Conservation (phyloP, 2,329 filamentous ascomycete genomes). For the Penicillium fuscoglaucum region DNA sequence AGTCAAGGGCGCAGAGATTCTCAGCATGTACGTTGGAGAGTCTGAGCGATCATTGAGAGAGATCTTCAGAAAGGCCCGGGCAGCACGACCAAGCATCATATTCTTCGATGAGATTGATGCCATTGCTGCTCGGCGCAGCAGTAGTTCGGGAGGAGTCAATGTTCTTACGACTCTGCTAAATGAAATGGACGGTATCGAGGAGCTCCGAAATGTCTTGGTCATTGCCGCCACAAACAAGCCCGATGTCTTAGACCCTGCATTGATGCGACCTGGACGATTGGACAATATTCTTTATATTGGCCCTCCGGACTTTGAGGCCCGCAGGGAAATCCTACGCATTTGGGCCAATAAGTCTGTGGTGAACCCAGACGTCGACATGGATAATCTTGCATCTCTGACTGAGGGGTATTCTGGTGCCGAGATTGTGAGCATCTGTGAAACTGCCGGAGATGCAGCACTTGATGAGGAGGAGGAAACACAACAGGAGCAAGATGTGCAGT, state of each 20-base stretch:
- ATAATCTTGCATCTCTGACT: conserved; percentile 61
- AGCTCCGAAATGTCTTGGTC: conserved; percentile 77
- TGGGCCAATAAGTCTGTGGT: conserved; percentile 64
- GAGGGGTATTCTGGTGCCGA: conserved; percentile 87
- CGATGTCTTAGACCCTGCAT: conserved; percentile 78
- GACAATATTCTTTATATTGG: conserved; percentile 84
- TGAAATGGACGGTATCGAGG: conserved; percentile 94
- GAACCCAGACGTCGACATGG: conserved; percentile 64
- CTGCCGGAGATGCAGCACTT: conserved; percentile 53
- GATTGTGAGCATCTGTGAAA: conserved; percentile 62
- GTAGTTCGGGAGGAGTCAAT: conserved; percentile 62
- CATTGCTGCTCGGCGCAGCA: conserved; percentile 64
- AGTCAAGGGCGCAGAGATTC: conserved; percentile 87
- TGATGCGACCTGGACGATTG: conserved; percentile 82
- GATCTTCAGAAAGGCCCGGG: conserved; percentile 79
- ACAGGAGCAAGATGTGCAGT: conserved; percentile 39
- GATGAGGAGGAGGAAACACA: conserved; percentile 51
- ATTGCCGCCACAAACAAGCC: conserved; percentile 91
- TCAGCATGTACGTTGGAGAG: conserved; percentile 97
- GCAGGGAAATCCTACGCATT: conserved; percentile 73
- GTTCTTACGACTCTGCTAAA: conserved; percentile 86
- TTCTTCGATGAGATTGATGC: conserved; percentile 98
- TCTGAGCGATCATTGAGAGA: conserved; percentile 83
- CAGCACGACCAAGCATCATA: conserved; percentile 87
- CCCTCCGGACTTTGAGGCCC: conserved; percentile 70